Base-by-base conservation (phyloP, 345 rosid genomes). In the Cardamine chenopodiifolia region DNA sequence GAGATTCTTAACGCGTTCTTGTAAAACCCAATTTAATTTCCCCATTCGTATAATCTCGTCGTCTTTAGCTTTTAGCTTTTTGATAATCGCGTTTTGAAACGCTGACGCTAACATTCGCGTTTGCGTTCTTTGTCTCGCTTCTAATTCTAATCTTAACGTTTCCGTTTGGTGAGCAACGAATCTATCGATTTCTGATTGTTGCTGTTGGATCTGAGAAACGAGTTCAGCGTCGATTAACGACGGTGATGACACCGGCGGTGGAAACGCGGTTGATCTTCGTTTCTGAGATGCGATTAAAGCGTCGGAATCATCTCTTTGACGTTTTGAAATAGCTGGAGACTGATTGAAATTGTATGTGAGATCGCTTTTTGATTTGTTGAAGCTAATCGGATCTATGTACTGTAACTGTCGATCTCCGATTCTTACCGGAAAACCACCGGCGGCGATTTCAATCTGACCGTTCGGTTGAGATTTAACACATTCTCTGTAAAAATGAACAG, bases 1-100 rank as follows among this genome's bases (percentile, higher is more conserved):
- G 0, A 92, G 72, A 28, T 74, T 78, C 70, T 85, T 86, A 18
- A 86, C 90, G 8, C 87, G 82, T n/a, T 92, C 97, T 68, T 92
- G 92, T 13, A 92, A 83, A 39, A 78, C 83, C 89, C 91, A 88
- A 39, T 87, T 88, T 26, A 87, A 57, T 70, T 87, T 88, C 58
- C 83, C 83, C 69, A 88, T 77, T 71, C 87, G 68, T n/a, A 82
- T 78, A 0, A 92, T 83, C 82, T 92, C 94, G 4, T 90, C 92
- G 69, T 90, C 97, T 64, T 85, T 92, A 17, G 87, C 89, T 73
- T 76, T 85, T n/a, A 92, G 14, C 73, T 62, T 87, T 54, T 73
- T 84, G 1, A 23, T 4, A 0, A 87, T 60, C 65, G 79, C 79
- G 22, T 70, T 82, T 53, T 88, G 86, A 10, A 90, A 71, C 70